Evolutionary conservation across 2,329 filamentous ascomycete species (phyloP).

Genomic region (Lachnellula subtilissima): DNA sequence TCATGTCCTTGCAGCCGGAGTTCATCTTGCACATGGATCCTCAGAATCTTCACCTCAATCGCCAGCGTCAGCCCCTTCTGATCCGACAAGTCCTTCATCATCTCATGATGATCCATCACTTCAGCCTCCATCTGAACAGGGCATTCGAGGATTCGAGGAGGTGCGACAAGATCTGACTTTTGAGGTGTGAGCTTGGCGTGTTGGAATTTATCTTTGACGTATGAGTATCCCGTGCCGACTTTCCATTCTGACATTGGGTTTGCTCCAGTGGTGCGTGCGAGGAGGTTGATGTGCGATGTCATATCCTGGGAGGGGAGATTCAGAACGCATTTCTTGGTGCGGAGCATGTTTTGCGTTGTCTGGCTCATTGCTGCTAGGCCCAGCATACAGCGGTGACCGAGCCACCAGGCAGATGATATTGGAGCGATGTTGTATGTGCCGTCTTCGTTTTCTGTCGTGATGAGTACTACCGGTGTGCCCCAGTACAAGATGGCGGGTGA

Average conservation of each 20-base stretch:
- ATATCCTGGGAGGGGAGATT: conserved; percentile 39
- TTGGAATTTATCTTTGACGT: conserved; percentile 38
- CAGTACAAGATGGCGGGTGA: conserved; percentile 39
- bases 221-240: conserved; percentile 29
- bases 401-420: conserved; percentile 43
- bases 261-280: conserved; percentile 15
- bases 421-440: conserved; percentile 38
- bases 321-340: conserved; percentile 39
- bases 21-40: conserved; percentile 31
- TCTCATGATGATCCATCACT: conserved; percentile 30
- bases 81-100: conserved; percentile 31
- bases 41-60: conserved; percentile 36
- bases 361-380: conserved; percentile 35
- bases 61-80: conserved; percentile 26
- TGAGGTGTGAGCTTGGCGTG: conserved; percentile 33
- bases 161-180: conserved; percentile 32
- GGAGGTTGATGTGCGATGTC: conserved; percentile 28
- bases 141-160: conserved; percentile 36
- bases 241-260: not conserved
- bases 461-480: conserved; percentile 38
- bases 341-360: conserved; percentile 38
- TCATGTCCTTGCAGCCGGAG: conserved; percentile 34
- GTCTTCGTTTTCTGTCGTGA: conserved; percentile 39
- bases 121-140: conserved; percentile 41
- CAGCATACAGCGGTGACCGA: conserved; percentile 39